Evolutionary conservation across 768 basidiomycete species (phyloP), one percentile per base, ranked within the genome.

Genomic region (Hypsizygus marmoreus): DNA sequence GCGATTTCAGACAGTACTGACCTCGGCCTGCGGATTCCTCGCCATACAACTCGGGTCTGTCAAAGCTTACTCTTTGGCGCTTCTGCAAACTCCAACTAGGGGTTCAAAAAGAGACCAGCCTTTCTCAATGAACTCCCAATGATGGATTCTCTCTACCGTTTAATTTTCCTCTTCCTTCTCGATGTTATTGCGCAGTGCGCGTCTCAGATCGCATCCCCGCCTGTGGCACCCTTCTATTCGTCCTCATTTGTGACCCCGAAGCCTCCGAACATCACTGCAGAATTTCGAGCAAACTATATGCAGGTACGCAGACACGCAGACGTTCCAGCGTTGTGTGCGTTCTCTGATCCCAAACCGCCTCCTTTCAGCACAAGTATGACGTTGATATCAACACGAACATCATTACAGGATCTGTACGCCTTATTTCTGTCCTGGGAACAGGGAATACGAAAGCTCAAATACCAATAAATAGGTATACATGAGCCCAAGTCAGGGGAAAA

Each of bases 401-500:
- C 14, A 35, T 49, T 11, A 55, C 50, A 14, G 50, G 54, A 25
- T 55, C 46, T 24, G 50, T 52, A 40, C 14, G 54, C n/a, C n/a
- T 4, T 13, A 12, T 38, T 30, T 10, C 14, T 30, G 22, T 35
- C 23, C 30, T 34, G 13, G 7, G 14, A 8, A 10, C 14, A 10
- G 20, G 17, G 7, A 40, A 23, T 25, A 28, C 17, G 45, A 12
- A 32, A 22, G 32, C 23, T 39, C 11, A 40, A 51, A 51, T 32
- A 35, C 56, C 6, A 46, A 49, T 9, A 14, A 19, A 33, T n/a
- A 59, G 61, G 56, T 65, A 19, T 65, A 64, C 22, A 38, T 65
- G 24, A 65, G 63, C 48, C 63, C 59, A 6, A 58, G 43, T 24
- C 54, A 58, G 28, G 35, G 52, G 34, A 62, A 61, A 43, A 49